A percentile compares a stretch with the other conserved stretches of the same genome.
Conservation (phyloP, 371 early-diverging fungal species). For the Mortierella sp. region DNA sequence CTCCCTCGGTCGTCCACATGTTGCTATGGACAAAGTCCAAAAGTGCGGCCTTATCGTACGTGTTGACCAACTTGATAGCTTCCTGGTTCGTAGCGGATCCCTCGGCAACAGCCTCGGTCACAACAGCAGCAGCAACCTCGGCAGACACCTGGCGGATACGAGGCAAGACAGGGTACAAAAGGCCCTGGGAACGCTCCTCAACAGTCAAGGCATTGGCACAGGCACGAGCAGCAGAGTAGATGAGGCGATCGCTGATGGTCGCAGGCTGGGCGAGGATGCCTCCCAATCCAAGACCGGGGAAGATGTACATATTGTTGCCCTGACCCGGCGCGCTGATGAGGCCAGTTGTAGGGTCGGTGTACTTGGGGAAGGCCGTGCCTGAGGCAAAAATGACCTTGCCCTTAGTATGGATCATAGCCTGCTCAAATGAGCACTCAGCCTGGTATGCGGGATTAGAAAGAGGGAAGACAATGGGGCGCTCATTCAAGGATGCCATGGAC, state of each 20-base stretch:
- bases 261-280: conserved; percentile 75
- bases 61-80: conserved; percentile 51
- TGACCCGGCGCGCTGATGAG: conserved; percentile 78
- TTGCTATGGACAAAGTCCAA: conserved; percentile 56
- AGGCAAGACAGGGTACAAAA: conserved; percentile 83
- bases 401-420: conserved; percentile 85
- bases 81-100: conserved; percentile 59
- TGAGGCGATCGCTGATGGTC: conserved; percentile 82
- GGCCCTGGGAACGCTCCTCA: conserved; percentile 72
- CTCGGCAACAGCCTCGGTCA: conserved; percentile 73
- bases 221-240: conserved; percentile 82
- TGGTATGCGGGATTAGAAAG: conserved; percentile 89
- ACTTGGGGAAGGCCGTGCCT: conserved; percentile 92
- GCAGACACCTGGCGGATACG: conserved; percentile 88
- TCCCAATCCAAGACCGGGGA: conserved; percentile 93
- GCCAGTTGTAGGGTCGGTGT: conserved; percentile 67
- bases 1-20: conserved; percentile 64
- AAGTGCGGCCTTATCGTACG: conserved; percentile 31
- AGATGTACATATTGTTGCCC: conserved; percentile 94
- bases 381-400: conserved; percentile 91
- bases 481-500: conserved; percentile 79
- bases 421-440: conserved; percentile 93
- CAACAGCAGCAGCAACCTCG: conserved; percentile 82
- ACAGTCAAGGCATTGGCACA: conserved; percentile 80
- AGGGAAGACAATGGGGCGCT: conserved; percentile 91